A percentile compares a stretch with the other conserved stretches of the same genome.
phyloP scores from a whole-genome alignment of 2,329 filamentous ascomycete species.

The Diaporthe sp. region DNA sequence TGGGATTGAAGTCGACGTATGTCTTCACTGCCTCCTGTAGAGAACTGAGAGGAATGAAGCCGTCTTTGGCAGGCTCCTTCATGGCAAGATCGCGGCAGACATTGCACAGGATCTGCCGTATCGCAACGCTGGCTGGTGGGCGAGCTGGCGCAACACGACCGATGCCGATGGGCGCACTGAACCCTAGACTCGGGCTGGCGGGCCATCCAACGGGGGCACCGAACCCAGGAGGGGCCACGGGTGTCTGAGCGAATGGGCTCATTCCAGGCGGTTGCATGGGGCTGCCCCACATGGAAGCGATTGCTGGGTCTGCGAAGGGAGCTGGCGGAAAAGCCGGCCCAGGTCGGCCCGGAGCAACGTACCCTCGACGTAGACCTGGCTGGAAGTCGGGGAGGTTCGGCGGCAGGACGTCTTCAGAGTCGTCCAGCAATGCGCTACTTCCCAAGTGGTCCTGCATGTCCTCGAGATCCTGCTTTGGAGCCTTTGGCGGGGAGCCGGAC shows the following conservation, averaged over 20 bases:
- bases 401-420: conserved; percentile 69
- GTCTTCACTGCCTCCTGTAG: conserved; percentile 70
- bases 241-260: conserved; percentile 43
- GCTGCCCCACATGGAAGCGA: conserved; percentile 40
- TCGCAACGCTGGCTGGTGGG: conserved; percentile 74
- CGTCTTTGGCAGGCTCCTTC: conserved; percentile 60
- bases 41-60: conserved; percentile 74
- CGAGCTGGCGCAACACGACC: conserved; percentile 54
- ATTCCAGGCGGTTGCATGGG: conserved; percentile 43
- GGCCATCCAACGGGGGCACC: conserved; percentile 51
- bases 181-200: conserved; percentile 46
- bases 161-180: conserved; percentile 48
- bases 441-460: conserved; percentile 84
- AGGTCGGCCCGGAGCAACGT: conserved; percentile 64
- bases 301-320: conserved; percentile 44
- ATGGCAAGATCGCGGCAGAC: conserved; percentile 75
- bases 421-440: conserved; percentile 88
- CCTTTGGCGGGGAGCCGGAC: conserved; percentile 42
- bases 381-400: conserved; percentile 37
- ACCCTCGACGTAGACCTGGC: conserved; percentile 55
- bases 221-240: conserved; percentile 62
- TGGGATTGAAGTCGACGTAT: conserved; percentile 68
- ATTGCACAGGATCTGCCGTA: conserved; percentile 81
- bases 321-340: conserved; percentile 54
- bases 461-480: conserved; percentile 71